These are phyloP conservation scores for Hyaloperonospora brassicae DNA, from an alignment of 352 stramenopile genomes.

Conservation along the genomic window DNA sequence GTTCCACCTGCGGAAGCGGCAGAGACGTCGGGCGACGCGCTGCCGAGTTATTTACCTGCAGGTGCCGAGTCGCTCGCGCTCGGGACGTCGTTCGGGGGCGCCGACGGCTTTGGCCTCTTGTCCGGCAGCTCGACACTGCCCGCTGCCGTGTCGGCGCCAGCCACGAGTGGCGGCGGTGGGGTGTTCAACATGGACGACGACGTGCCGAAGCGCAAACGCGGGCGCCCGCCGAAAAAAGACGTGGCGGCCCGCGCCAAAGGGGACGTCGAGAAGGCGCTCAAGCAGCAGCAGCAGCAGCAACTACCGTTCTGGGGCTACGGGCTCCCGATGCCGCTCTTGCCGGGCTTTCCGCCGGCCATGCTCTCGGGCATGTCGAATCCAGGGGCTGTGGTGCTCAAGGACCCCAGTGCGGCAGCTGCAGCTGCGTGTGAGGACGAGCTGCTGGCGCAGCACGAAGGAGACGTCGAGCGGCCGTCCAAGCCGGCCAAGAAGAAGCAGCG, in stretches of 20 bases:
- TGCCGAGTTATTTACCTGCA: constrained; percentile 18
- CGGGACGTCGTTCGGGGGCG: constrained; percentile 17
- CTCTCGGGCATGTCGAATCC: constrained; percentile 25
- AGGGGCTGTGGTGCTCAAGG: constrained; percentile 19
- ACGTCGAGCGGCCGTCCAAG: constrained; percentile 28
- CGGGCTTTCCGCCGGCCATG: constrained; percentile 34
- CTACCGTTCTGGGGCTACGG: constrained; percentile 58
- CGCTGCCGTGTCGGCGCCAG: no score
- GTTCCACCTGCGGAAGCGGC: neutral
- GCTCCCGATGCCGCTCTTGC: constrained; percentile 43
- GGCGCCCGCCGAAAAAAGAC: constrained; percentile 59
- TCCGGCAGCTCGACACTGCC: constrained; percentile 1
- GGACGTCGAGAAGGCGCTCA: constrained; percentile 46
- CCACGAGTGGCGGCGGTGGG: no score
- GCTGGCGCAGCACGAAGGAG: constrained; percentile 26
- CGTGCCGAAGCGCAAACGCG: constrained; percentile 59
- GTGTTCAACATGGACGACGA: constrained; percentile 21
- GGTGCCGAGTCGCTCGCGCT: constrained; percentile 23
- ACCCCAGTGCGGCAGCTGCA: constrained; percentile 11
- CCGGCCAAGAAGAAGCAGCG: constrained; percentile 69
- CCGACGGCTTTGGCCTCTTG: constrained; percentile 32
- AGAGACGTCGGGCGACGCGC: constrained; percentile 7
- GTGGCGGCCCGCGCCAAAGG: constrained; percentile 39
- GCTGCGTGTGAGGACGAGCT: constrained; percentile 15
- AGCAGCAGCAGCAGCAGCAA: constrained; percentile 68